Conservation (phyloP, 352 stramenopile species). For the Elongisporangium prolatum region DNA sequence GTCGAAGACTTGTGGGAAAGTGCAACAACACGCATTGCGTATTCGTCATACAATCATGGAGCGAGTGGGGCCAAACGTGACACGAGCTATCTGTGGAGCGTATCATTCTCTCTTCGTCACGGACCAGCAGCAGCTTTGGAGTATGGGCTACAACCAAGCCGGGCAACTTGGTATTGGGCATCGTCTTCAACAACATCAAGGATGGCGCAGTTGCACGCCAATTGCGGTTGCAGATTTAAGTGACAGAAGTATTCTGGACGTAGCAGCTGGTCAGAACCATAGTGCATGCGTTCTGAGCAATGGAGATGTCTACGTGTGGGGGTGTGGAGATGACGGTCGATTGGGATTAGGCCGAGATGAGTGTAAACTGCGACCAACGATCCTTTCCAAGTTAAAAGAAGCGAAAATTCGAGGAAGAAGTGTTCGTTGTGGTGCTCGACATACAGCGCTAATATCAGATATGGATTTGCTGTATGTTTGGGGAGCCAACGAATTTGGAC, state of each 20-base stretch:
- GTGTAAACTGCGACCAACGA: conserved; percentile 26
- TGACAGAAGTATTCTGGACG: conserved; percentile 59
- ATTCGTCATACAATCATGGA: conserved; percentile 57
- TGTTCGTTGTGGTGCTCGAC: conserved; percentile 59
- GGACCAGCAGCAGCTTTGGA: conserved; percentile 69
- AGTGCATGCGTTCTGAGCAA: conserved; percentile 70
- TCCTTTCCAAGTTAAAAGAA: conserved; percentile 33
- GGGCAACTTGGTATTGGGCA: conserved; percentile 68
- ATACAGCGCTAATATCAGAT: conserved; percentile 68
- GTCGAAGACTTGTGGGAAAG: neutral
- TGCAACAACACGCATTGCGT: conserved; percentile 37
- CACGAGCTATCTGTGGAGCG: conserved; percentile 56
- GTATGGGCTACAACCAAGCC: conserved; percentile 79
- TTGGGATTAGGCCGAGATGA: conserved; percentile 42
- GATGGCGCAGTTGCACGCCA: conserved; percentile 67
- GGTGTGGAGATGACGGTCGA: conserved; percentile 60
- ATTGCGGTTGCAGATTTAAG: conserved; percentile 39
- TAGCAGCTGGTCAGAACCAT: conserved; percentile 70
- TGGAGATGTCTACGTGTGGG: conserved; percentile 72
- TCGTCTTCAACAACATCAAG: conserved; percentile 46
- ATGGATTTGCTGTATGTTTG: conserved; percentile 67
- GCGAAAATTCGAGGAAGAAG: conserved; percentile 31
- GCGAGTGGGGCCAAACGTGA: conserved; percentile 48
- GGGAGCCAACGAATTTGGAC: conserved; percentile 78
- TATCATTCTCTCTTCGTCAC: conserved; percentile 73